Evolutionary conservation across 495 filamentous ascomycete species (phyloP).

Genomic region (Melanomma pulvis-pyrius): DNA sequence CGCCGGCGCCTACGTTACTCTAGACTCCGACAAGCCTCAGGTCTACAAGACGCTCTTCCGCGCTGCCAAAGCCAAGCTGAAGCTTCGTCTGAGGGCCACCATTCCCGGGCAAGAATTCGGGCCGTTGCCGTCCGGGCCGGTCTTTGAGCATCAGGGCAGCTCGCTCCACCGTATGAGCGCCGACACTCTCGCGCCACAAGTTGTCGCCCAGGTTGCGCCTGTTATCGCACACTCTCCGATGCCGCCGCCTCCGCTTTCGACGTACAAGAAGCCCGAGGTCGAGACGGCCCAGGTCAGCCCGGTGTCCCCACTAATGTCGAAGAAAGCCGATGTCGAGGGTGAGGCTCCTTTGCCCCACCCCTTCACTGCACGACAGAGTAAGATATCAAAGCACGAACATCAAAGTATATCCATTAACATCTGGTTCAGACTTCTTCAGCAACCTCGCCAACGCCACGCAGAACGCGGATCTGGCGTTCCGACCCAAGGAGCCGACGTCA

Average conservation of each 20-base stretch:
- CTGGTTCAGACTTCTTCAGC: slow-evolving; percentile 42
- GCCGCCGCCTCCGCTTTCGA: slow-evolving; percentile 4
- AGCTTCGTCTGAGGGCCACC: slow-evolving; percentile 86
- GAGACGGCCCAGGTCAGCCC: slow-evolving; percentile 6
- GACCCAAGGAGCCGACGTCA: slow-evolving; percentile 37
- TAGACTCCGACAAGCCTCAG: slow-evolving; percentile 74
- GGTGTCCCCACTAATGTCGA: slow-evolving; percentile 6
- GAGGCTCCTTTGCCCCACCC: slow-evolving; percentile 43
- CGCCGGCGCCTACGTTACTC: slow-evolving; percentile 73
- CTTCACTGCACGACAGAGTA: slow-evolving; percentile 38
- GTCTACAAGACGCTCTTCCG: slow-evolving; percentile 97
- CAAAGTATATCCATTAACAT: not conserved
- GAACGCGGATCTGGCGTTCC: slow-evolving; percentile 34
- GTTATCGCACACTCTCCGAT: slow-evolving; percentile 26
- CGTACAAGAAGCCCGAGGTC: slow-evolving; percentile 7
- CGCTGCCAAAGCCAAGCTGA: slow-evolving; percentile 97
- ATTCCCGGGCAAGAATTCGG: slow-evolving; percentile 29
- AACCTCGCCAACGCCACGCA: slow-evolving; percentile 48
- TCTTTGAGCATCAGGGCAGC: slow-evolving; percentile 5
- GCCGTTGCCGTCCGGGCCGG: slow-evolving; percentile 1
- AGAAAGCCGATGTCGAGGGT: slow-evolving; percentile 21
- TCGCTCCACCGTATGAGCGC: slow-evolving; percentile 30
- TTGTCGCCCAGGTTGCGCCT: slow-evolving; percentile 18
- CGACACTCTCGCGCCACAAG: slow-evolving; percentile 18
- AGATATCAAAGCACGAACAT: not conserved